phyloP scores from a whole-genome alignment of 164 flowering plant species.

The Sedum album region DNA sequence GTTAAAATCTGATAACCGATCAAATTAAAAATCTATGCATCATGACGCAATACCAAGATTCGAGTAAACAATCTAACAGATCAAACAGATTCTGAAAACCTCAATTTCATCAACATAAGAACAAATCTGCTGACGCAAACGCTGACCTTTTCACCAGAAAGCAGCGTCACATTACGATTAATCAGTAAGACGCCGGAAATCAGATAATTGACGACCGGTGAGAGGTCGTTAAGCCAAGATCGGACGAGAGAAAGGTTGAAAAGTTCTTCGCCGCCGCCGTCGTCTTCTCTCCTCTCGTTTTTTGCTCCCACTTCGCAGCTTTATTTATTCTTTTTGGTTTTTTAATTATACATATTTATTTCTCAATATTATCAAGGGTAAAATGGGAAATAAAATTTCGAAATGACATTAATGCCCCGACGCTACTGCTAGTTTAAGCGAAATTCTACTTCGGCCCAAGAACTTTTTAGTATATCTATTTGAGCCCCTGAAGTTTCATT shows the following conservation, averaged over 20 bases:
- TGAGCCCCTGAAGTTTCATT: too few species aligned
- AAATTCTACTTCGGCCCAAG: too few species aligned
- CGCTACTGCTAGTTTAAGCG: too few species aligned
- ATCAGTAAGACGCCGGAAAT: background rate
- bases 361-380: background rate
- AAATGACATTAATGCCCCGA: background rate
- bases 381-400: background rate
- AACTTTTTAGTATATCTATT: too few species aligned
- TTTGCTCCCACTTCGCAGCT: slow-evolving; percentile 6
- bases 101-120: background rate
- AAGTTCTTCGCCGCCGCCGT: background rate
- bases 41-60: background rate
- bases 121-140: background rate
- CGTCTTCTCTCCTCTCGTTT: background rate
- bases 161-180: background rate
- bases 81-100: background rate
- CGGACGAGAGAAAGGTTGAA: background rate
- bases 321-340: background rate
- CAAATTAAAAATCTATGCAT: background rate
- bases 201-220: background rate
- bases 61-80: background rate
- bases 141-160: background rate
- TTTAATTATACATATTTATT: background rate
- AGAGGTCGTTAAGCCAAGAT: background rate
- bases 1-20: background rate